These are phyloP conservation scores for Spiraea crenata DNA, from an alignment of 331 rosid genomes.

Conservation along the genomic window DNA sequence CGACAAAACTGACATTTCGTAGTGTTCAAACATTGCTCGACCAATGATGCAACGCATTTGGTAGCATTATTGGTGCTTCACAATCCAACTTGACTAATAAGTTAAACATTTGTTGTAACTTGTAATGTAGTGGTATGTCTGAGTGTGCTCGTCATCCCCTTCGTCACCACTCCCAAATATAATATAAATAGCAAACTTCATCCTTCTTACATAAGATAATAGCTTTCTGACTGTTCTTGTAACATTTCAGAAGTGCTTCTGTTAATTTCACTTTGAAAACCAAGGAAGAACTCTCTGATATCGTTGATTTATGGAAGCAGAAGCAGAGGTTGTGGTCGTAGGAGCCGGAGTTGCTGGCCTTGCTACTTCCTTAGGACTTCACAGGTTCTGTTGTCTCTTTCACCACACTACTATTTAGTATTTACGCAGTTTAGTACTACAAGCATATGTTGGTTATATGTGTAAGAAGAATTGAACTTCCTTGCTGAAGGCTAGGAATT, in stretches of 20 bases:
- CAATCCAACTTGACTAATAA: too few species aligned
- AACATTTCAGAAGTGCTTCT: background rate
- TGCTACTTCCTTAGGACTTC: conserved; percentile 60
- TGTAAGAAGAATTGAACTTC: background rate
- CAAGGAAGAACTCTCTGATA: background rate
- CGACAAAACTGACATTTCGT: too few species aligned
- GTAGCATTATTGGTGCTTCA: too few species aligned
- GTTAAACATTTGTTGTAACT: too few species aligned
- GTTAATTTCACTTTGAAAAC: background rate
- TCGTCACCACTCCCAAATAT: background rate
- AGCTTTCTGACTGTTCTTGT: too few species aligned
- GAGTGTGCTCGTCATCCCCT: background rate
- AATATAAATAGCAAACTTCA: too few species aligned
- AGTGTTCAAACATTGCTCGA: too few species aligned
- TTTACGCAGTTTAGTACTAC: too few species aligned
- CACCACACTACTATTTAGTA: background rate
- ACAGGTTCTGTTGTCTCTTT: conserved; percentile 36
- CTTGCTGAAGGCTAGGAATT: conserved; percentile 44
- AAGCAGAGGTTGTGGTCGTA: conserved; percentile 54
- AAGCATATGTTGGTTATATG: too few species aligned
- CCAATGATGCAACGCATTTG: too few species aligned
- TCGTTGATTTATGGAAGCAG: conserved; percentile 6
- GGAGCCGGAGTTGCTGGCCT: conserved; percentile 81
- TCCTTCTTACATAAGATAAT: too few species aligned
- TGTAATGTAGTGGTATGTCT: too few species aligned